These are phyloP conservation scores for Termitomyces eurrhizus DNA, from an alignment of 768 basidiomycete genomes.

Conservation along the genomic window DNA sequence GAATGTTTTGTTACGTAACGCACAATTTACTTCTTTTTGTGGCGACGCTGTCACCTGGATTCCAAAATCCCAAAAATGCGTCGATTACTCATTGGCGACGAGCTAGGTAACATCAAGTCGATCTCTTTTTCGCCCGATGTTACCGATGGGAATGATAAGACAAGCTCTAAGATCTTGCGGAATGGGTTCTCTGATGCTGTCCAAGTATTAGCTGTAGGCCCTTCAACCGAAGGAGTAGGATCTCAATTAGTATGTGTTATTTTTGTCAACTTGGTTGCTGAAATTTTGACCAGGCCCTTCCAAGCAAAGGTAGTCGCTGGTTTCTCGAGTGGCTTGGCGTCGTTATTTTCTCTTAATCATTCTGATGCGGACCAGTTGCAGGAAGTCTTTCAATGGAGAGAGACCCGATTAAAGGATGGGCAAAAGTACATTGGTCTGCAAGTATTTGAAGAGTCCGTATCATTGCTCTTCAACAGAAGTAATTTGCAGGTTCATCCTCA, in stretches of 20 bases:
- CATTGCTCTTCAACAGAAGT: background rate
- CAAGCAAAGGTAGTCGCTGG: slow-evolving; percentile 66
- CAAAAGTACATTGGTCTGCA: slow-evolving; percentile 63
- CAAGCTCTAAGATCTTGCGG: slow-evolving; percentile 28
- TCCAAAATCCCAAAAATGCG: slow-evolving; percentile 37
- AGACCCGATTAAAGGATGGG: slow-evolving; percentile 49
- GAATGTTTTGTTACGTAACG: slow-evolving; percentile 11
- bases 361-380: slow-evolving; percentile 33
- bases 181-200: slow-evolving; percentile 30
- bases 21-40: background rate
- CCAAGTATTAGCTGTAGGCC: slow-evolving; percentile 28
- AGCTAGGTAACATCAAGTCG: slow-evolving; percentile 71
- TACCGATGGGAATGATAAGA: slow-evolving; percentile 28
- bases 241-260: slow-evolving; percentile 35
- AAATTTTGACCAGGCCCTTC: slow-evolving; percentile 12
- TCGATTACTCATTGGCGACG: slow-evolving; percentile 73
- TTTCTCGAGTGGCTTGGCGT: slow-evolving; percentile 54
- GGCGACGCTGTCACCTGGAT: background rate
- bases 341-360: slow-evolving; percentile 38
- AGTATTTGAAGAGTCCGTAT: slow-evolving; percentile 43
- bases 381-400: slow-evolving; percentile 53
- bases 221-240: slow-evolving; percentile 9
- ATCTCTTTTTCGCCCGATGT: slow-evolving; percentile 36
- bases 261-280: background rate
- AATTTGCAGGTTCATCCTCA: background rate